phyloP scores from a whole-genome alignment of 2,329 filamentous ascomycete species.

The Madurella mycetomatis region DNA sequence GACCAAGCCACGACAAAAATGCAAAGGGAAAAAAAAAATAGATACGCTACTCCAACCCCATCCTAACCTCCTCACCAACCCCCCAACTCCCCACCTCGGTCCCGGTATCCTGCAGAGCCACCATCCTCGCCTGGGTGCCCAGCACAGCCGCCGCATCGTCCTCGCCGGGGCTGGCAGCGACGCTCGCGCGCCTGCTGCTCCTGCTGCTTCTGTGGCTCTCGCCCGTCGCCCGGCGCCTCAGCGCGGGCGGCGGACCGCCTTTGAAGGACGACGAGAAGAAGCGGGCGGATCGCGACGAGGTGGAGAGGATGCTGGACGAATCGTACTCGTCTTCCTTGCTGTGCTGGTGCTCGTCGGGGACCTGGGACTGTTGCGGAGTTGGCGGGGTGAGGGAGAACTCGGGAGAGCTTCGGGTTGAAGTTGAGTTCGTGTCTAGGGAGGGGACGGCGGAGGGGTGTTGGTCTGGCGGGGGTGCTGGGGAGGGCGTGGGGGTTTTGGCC shows the following conservation, averaged over 20 bases:
- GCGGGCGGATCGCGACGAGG: conserved; percentile 43
- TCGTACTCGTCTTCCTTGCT: conserved; percentile 34
- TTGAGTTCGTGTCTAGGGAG: conserved; percentile 5
- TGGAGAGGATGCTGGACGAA: conserved; percentile 43
- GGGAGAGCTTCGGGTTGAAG: conserved; percentile 1
- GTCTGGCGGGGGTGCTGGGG: not conserved
- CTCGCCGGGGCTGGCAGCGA: conserved; percentile 35
- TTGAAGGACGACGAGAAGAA: conserved; percentile 28
- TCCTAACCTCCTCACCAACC: conserved; percentile 76
- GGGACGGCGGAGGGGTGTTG: conserved; percentile 7
- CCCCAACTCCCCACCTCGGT: conserved; percentile 64
- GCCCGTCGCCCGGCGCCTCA: conserved; percentile 38
- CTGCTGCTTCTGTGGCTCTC: conserved; percentile 17
- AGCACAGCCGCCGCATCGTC: conserved; percentile 40
- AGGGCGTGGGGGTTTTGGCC: not conserved
- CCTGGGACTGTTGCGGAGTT: not conserved
- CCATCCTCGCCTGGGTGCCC: conserved; percentile 44
- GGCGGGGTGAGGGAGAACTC: conserved; percentile 1
- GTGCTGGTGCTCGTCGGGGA: not conserved
- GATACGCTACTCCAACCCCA: conserved; percentile 71
- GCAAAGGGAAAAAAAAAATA: not conserved
- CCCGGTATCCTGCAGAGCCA: conserved; percentile 50
- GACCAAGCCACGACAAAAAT: not conserved
- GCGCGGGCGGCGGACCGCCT: conserved; percentile 30
- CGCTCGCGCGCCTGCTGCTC: conserved; percentile 26